Evolutionary conservation across 805 yeast species (phyloP), one percentile per base, ranked within the genome.

Genomic region (Hemisphaericaspora nanyangensis): DNA sequence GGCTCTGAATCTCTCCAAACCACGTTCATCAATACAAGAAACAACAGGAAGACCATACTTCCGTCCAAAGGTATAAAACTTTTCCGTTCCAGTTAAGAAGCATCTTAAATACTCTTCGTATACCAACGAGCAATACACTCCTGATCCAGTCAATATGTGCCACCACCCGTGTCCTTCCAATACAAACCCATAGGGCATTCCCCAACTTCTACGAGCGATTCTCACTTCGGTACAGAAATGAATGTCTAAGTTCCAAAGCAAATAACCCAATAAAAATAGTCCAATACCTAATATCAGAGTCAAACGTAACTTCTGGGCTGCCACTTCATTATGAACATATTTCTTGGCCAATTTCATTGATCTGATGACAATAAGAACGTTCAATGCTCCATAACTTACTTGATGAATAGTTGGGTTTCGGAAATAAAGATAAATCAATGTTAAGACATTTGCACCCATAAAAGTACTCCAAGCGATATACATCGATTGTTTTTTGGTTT

Each of bases 91-190:
- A 12, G 69, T 68, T 55, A 87, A 73, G 61, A 82, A 79, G 24
- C 83, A 65, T 48, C 91, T 73, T 45, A 90, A 65, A 46, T 84
- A 77, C 65, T 88, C 90, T 53, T 85, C 74, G 55, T 84, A 88
- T 3, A 85, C 79, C 47, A 90, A 74, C 63, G 87, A 90, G 56
- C 73, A 83, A 60, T 91, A 91, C 8, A 91, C 93, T 2, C 97
- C 96, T 16, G 80, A 66, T 0, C 95, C 95, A 0, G 93, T 85
- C 47, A 85, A 72, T 8, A 85, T 65, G 56, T 91, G 98, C 98
- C 98, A 91, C 97, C 97, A 91, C 17, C 95, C 96, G 54, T 91
- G 98, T 20, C 95, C 84, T 60, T 91, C 98, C 26, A 91, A 68
- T 3, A 91, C 48, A 44, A 88, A 75, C 1, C 98, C 98, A 38